These are phyloP conservation scores for Lasiodiplodia sp. DNA, from an alignment of 2,329 filamentous ascomycete genomes.

Conservation along the genomic window DNA sequence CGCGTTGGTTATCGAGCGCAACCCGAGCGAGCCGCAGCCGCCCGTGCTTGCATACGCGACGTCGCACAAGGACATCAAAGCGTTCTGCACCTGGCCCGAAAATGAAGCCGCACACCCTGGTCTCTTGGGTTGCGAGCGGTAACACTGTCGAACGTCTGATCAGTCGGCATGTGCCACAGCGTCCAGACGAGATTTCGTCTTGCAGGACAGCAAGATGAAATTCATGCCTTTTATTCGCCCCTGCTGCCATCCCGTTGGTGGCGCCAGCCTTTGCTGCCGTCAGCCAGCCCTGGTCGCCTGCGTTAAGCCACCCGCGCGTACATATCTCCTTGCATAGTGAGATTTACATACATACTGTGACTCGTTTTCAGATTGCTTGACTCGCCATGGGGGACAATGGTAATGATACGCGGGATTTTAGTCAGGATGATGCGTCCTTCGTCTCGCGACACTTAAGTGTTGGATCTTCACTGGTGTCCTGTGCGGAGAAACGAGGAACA, in stretches of 20 bases:
- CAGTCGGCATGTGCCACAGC: slow-evolving; percentile 13
- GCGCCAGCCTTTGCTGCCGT: neutral
- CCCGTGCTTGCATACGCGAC: slow-evolving; percentile 11
- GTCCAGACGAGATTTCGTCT: neutral
- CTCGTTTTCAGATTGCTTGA: neutral
- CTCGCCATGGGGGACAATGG: neutral
- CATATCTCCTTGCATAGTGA: neutral
- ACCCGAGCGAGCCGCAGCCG: slow-evolving; percentile 1
- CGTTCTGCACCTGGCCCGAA: slow-evolving; percentile 10
- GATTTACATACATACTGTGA: neutral
- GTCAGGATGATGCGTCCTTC: neutral
- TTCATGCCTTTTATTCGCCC: neutral
- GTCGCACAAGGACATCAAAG: slow-evolving; percentile 9
- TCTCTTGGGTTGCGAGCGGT: neutral
- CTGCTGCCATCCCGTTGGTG: neutral
- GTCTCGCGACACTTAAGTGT: neutral
- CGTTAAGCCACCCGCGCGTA: neutral
- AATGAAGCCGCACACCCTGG: neutral
- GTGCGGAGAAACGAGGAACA: too few relatives aligned
- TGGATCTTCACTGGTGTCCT: too few relatives aligned
- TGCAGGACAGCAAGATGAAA: too few relatives aligned
- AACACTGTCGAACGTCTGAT: slow-evolving; percentile 22
- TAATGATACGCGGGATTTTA: neutral
- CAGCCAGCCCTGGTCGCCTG: too few relatives aligned
- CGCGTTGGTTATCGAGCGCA: too few relatives aligned